phyloP scores from a whole-genome alignment of 2,329 filamentous ascomycete genomes.

The Aphanocladium album region DNA sequence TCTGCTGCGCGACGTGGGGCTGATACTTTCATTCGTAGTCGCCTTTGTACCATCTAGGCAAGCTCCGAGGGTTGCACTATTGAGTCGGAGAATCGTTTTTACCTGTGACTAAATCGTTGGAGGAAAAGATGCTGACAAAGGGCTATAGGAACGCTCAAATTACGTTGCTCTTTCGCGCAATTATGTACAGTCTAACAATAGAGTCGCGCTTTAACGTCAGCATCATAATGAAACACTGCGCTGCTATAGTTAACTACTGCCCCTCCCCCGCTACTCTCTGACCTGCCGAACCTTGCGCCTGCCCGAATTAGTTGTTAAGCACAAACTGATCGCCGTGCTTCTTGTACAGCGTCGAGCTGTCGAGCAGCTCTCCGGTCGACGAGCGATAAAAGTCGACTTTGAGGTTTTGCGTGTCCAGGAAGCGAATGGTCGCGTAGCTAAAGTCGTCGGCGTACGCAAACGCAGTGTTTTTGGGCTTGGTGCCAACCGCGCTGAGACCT shows the following conservation, averaged over 20 bases:
- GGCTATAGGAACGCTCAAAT: background rate
- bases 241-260: background rate
- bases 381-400: conserved; percentile 47
- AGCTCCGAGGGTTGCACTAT: background rate
- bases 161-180: background rate
- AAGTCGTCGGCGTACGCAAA: conserved; percentile 38
- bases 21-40: background rate
- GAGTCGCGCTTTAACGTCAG: background rate
- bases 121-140: background rate
- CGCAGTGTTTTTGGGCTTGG: conserved; percentile 24
- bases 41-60: background rate
- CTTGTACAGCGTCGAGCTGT: conserved; percentile 45
- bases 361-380: conserved; percentile 42
- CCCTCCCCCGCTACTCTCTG: background rate
- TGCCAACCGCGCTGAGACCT: conserved; percentile 20
- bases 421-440: conserved; percentile 44
- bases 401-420: conserved; percentile 40
- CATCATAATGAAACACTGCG: background rate
- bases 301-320: background rate
- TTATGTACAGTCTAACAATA: background rate
- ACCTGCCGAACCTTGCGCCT: background rate
- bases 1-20: background rate
- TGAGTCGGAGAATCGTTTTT: background rate
- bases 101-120: background rate
- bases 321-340: conserved; percentile 38